Base-by-base conservation (phyloP, 306 rosid species). In the Pterocarpus santalinus region DNA sequence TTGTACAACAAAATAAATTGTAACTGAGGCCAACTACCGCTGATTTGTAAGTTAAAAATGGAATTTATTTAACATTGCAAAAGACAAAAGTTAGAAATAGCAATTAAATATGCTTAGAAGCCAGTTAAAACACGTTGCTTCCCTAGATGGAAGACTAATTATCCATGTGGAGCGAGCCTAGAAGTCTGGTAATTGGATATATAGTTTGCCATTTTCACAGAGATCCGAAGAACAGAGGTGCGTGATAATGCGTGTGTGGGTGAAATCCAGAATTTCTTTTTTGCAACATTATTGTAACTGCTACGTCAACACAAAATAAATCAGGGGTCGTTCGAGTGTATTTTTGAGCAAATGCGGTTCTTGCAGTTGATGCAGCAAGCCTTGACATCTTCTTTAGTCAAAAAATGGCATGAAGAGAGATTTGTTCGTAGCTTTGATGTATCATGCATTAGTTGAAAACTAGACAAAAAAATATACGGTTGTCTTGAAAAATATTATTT, bases 81-180 rank as follows among this genome's bases (percentile, higher is more conserved):
- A 72, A 14, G 68, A 58, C 32, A 74, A 72, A 58, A 22, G 78
- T 58, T 74, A 30, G 30, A 13, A 74, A 57, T 12, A 36, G 53
- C 8, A 72, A 55, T 10, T 52, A 16, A 71, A 33, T 34, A 32
- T n/a, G 63, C 63, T 15, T 51, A 51, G 3, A 70, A 49, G 28
- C 7, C 49, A 49, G 13, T 8, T 33, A 51, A 32, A 69, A 69
- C 38, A 12, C 17, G 9, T 47, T 35, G 5, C 46, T 13, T 35
- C 68, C 3, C 17, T 63, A 1, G n/a, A 61, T 63, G 68, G 44
- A 63, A 63, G 17, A 22, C 28, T 22, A 22, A 22, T 22, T 22
- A 22, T 22, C 28, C 28, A 22, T 22, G 1, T 22, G 28, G 28
- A 22, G 0, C 28, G 28, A 22, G 28, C 28, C 28, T 22, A 22